Evolutionary conservation across 2,329 filamentous ascomycete species (phyloP).

Genomic region (Cytospora piceae): DNA sequence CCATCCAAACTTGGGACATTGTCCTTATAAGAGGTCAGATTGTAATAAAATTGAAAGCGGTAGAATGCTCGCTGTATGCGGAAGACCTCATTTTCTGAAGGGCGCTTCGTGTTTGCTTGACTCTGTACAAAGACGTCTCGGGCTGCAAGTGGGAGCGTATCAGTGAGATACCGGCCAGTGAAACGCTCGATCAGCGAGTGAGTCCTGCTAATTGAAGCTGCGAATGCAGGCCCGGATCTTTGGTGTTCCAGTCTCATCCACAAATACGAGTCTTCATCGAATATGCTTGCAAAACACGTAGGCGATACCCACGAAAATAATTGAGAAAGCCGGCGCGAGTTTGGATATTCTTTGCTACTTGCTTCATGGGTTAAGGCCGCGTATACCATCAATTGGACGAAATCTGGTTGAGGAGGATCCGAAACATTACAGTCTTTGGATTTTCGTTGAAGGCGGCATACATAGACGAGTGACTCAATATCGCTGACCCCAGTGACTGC

Average conservation of each 20-base stretch:
- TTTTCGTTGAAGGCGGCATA: conserved; percentile 7
- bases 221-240: too few relatives aligned
- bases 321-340: neutral
- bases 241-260: neutral
- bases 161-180: neutral
- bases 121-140: neutral
- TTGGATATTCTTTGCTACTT: neutral
- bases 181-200: conserved; percentile 1
- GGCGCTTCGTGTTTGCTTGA: neutral
- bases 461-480: neutral
- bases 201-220: conserved; percentile 7
- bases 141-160: neutral
- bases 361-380: neutral
- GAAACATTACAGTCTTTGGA: neutral
- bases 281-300: too few relatives aligned
- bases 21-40: neutral
- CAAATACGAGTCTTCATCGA: neutral
- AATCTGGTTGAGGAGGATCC: neutral
- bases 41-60: conserved; percentile 16
- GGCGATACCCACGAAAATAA: neutral
- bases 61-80: neutral
- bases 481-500: neutral
- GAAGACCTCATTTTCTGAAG: neutral
- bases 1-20: too few relatives aligned
- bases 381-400: neutral